These are phyloP conservation scores for Fusarium tupiense DNA, from an alignment of 2,329 filamentous ascomycete species.

Conservation along the genomic window DNA sequence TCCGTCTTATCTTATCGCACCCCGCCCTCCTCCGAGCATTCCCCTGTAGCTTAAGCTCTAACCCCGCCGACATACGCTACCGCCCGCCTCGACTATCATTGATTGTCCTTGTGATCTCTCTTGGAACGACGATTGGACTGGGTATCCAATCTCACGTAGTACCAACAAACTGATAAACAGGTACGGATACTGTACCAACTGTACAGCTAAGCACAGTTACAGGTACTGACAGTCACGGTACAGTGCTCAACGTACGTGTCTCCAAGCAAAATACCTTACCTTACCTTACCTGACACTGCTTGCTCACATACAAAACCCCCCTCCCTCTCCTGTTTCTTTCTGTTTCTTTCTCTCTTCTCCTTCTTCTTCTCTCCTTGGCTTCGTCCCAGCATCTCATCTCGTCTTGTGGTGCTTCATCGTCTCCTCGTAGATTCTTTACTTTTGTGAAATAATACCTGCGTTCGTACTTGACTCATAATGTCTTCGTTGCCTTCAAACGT, in stretches of 20 bases:
- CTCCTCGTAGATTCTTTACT: slow-evolving; percentile 22
- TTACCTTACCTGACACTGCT: background rate
- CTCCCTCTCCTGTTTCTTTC: slow-evolving; percentile 21
- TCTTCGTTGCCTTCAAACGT: slow-evolving; percentile 65
- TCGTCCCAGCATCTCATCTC: slow-evolving; percentile 41
- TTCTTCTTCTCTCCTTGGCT: slow-evolving; percentile 38
- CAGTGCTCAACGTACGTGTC: slow-evolving; percentile 18
- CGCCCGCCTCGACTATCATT: slow-evolving; percentile 2
- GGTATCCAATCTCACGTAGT: slow-evolving; percentile 19
- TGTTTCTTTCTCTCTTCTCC: slow-evolving; percentile 18
- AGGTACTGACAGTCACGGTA: background rate
- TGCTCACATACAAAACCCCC: slow-evolving; percentile 28
- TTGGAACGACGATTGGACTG: slow-evolving; percentile 16
- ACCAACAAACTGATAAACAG: slow-evolving; percentile 26
- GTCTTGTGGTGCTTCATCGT: slow-evolving; percentile 35
- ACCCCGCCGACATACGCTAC: slow-evolving; percentile 27
- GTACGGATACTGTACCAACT: background rate
- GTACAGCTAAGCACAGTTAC: background rate
- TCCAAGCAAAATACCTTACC: background rate
- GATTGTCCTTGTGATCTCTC: slow-evolving; percentile 34
- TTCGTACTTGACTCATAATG: slow-evolving; percentile 40
- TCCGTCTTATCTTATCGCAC: slow-evolving; percentile 47
- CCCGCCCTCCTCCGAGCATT: slow-evolving; percentile 33
- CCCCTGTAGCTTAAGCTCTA: slow-evolving; percentile 32
- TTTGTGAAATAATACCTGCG: slow-evolving; percentile 16